Evolutionary conservation across 2,329 filamentous ascomycete species (phyloP).

Genomic region (Hymenoscyphus fraxineus): DNA sequence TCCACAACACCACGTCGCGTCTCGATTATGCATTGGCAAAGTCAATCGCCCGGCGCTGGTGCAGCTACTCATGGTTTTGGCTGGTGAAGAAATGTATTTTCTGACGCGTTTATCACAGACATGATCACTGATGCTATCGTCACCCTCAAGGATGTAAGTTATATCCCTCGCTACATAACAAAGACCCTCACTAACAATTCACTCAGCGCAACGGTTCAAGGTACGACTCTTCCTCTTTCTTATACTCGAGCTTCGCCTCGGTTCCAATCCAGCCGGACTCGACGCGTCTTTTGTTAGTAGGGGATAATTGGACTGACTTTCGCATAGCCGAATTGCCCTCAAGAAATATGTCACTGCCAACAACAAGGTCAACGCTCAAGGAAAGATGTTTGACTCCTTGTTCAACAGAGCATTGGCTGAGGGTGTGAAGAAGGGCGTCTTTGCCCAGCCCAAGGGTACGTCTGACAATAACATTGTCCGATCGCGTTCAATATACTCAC

Average conservation of each 20-base stretch:
- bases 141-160: conserved; percentile 35
- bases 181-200: conserved; percentile 17
- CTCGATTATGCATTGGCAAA: conserved; percentile 35
- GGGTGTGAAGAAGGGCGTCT: conserved; percentile 65
- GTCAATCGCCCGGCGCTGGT: conserved; percentile 51
- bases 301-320: conserved; percentile 20
- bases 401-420: conserved; percentile 67
- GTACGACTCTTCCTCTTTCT: conserved; percentile 23
- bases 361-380: conserved; percentile 59
- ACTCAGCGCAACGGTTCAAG: conserved; percentile 34
- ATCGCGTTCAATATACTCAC: conserved; percentile 32
- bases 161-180: not conserved
- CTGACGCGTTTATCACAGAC: conserved; percentile 29
- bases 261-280: conserved; percentile 4
- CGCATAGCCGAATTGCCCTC: conserved; percentile 56
- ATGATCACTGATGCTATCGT: conserved; percentile 36
- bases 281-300: conserved; percentile 27
- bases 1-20: conserved; percentile 45
- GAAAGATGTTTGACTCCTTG: conserved; percentile 59
- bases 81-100: conserved; percentile 14
- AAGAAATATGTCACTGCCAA: conserved; percentile 73
- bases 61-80: conserved; percentile 40
- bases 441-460: conserved; percentile 69
- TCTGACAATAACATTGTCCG: conserved; percentile 21
- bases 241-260: conserved; percentile 9